Conservation (phyloP, 192 early-diverging fungal species). For the Gaertneriomyces sp. region DNA sequence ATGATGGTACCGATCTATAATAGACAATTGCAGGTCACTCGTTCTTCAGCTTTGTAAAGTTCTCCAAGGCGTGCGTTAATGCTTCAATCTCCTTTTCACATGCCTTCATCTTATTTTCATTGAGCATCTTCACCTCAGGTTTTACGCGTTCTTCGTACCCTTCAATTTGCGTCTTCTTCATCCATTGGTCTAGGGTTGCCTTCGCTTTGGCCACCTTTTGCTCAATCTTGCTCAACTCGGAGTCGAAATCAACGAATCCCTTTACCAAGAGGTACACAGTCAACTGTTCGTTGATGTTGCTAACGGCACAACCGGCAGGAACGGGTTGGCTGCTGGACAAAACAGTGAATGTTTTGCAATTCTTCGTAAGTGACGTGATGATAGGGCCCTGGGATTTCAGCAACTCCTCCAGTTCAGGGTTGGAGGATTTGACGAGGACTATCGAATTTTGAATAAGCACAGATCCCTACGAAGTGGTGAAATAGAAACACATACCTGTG, state of each 20-base stretch:
- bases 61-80: conserved; percentile 60
- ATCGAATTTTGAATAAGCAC: background rate
- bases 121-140: conserved; percentile 65
- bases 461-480: background rate
- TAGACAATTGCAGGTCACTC: conserved; percentile 10
- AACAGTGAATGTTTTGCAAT: conserved; percentile 64
- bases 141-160: conserved; percentile 72
- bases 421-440: conserved; percentile 63
- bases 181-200: conserved; percentile 53
- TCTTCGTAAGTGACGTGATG: conserved; percentile 72
- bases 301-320: conserved; percentile 78
- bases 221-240: conserved; percentile 77
- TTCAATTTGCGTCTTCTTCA: conserved; percentile 60
- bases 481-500: conserved; percentile 43
- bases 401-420: conserved; percentile 39
- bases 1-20: too few species aligned
- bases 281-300: conserved; percentile 65
- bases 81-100: conserved; percentile 75
- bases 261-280: conserved; percentile 72
- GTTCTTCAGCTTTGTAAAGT: conserved; percentile 52
- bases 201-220: conserved; percentile 65
- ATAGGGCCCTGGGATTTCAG: conserved; percentile 57
- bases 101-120: conserved; percentile 65
- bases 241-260: conserved; percentile 75
- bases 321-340: conserved; percentile 48